Evolutionary conservation across 495 filamentous ascomycete species (phyloP).

Genomic region (Penicillium longicatenatum): DNA sequence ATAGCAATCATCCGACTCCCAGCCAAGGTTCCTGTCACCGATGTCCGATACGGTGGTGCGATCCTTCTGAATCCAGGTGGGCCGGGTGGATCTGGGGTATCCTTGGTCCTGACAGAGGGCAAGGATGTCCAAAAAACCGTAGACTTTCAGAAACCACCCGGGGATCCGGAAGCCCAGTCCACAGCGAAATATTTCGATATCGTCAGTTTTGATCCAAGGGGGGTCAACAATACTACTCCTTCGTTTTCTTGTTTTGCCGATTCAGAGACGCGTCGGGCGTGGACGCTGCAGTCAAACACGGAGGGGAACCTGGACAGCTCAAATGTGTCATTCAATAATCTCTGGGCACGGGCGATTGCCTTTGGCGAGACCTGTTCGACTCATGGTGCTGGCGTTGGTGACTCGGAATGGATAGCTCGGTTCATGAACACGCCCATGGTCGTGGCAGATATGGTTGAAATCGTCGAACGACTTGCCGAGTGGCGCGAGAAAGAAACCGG

Average conservation of each 20-base stretch:
- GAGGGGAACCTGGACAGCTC: neutral
- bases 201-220: neutral
- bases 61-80: constrained; percentile 1
- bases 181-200: constrained; percentile 1
- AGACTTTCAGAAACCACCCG: neutral
- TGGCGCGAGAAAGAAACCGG: neutral
- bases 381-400: neutral
- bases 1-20: neutral
- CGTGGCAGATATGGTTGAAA: constrained; percentile 1
- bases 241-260: neutral
- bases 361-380: neutral
- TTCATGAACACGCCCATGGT: constrained; percentile 3
- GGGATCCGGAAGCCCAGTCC: neutral
- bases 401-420: neutral
- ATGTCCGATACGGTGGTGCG: constrained; percentile 1
- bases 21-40: neutral
- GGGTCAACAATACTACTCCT: constrained; percentile 1
- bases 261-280: neutral
- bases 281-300: neutral
- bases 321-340: neutral
- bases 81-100: constrained; percentile 1
- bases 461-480: neutral
- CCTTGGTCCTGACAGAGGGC: neutral
- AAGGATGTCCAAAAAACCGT: neutral
- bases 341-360: neutral